Percentiles rank a stretch among this genome's conserved stretches.
These are phyloP conservation scores for Coemansia sp. DNA, from an alignment of 192 early-diverging fungal genomes.

Conservation along the genomic window DNA sequence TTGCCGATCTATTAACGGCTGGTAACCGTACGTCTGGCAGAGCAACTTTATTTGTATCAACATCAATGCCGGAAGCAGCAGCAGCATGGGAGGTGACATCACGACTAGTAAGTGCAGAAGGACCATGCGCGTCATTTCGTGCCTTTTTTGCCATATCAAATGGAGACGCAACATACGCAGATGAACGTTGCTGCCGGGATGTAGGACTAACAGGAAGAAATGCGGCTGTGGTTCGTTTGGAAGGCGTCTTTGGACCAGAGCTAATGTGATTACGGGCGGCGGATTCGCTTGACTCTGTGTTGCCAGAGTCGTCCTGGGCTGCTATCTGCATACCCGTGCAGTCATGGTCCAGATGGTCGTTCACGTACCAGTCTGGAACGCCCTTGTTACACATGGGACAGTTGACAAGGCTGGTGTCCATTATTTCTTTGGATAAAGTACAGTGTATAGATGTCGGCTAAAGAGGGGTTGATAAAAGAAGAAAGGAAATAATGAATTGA, in stretches of 20 bases:
- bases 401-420: slow-evolving; percentile 27
- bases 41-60: neutral
- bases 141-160: neutral
- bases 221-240: slow-evolving; percentile 4
- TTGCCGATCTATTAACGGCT: neutral
- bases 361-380: slow-evolving; percentile 53
- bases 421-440: neutral
- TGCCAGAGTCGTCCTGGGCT: neutral
- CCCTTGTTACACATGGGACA: slow-evolving; percentile 44
- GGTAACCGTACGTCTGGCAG: neutral
- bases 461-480: neutral
- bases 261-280: neutral
- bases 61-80: too few relatives aligned
- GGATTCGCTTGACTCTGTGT: neutral
- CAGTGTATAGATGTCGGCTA: neutral
- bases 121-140: neutral
- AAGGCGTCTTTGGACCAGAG: neutral
- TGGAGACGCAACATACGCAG: neutral
- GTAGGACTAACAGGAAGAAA: neutral
- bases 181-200: neutral
- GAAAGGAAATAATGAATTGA: too few relatives aligned
- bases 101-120: too few relatives aligned
- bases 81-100: neutral
- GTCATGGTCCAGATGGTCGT: slow-evolving; percentile 48
- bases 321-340: slow-evolving; percentile 17